Percentiles rank a stretch among this genome's conserved stretches.
These are phyloP conservation scores for Teunomyces panamensis DNA, from an alignment of 805 yeast genomes.

Conservation along the genomic window DNA sequence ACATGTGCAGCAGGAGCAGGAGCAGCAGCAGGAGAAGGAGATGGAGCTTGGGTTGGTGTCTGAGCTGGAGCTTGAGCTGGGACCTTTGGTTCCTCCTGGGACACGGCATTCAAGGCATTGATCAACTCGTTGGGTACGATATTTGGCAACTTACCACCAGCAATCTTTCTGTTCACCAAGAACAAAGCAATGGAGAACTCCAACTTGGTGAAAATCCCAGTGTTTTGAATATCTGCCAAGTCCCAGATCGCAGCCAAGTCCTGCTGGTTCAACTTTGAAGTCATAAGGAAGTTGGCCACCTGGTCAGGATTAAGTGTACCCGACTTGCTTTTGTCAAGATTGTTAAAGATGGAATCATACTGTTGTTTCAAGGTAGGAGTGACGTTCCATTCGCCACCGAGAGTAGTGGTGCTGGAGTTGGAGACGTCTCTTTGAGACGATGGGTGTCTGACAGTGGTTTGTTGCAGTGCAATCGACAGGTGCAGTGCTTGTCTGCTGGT, in stretches of 20 bases:
- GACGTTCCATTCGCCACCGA: slow-evolving; percentile 57
- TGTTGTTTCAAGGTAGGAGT: slow-evolving; percentile 69
- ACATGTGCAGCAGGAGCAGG: background rate
- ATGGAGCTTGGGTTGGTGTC: slow-evolving; percentile 9
- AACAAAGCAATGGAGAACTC: slow-evolving; percentile 95
- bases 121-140: slow-evolving; percentile 68
- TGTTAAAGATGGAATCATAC: slow-evolving; percentile 75
- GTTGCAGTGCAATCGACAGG: slow-evolving; percentile 33
- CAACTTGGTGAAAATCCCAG: slow-evolving; percentile 72
- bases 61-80: slow-evolving; percentile 10
- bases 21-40: background rate
- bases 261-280: slow-evolving; percentile 82
- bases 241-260: slow-evolving; percentile 92
- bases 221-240: slow-evolving; percentile 81
- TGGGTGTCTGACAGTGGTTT: slow-evolving; percentile 31
- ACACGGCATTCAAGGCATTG: slow-evolving; percentile 23
- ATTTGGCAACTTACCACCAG: slow-evolving; percentile 77
- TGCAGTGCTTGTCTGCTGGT: slow-evolving; percentile 27
- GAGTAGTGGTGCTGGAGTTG: slow-evolving; percentile 15
- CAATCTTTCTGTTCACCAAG: slow-evolving; percentile 77
- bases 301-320: slow-evolving; percentile 73
- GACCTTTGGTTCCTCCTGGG: slow-evolving; percentile 13
- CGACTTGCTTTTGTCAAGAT: slow-evolving; percentile 61
- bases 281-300: slow-evolving; percentile 84
- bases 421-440: slow-evolving; percentile 14